These are phyloP conservation scores for Ceratobasidium sp. DNA, from an alignment of 1,284 basidiomycete genomes.

Conservation along the genomic window DNA sequence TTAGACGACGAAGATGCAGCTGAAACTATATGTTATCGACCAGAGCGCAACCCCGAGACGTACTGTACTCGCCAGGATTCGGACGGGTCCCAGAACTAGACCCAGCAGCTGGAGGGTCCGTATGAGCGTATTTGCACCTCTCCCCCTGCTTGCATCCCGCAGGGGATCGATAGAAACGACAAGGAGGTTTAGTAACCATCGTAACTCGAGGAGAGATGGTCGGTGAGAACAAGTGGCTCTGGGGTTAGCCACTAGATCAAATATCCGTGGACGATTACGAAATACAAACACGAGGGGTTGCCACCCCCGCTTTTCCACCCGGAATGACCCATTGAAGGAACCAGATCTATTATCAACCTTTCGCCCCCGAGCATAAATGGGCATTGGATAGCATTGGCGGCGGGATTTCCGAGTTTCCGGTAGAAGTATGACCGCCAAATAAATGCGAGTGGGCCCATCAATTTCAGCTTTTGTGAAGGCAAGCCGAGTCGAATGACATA, in stretches of 20 bases:
- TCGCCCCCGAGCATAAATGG: too few relatives aligned
- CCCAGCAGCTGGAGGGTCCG: background rate
- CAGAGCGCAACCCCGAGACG: background rate
- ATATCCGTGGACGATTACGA: slow-evolving; percentile 6
- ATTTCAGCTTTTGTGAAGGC: background rate
- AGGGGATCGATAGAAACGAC: slow-evolving; percentile 36
- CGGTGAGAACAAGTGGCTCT: slow-evolving; percentile 16
- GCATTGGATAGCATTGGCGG: too few relatives aligned
- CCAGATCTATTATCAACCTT: too few relatives aligned
- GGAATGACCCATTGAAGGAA: too few relatives aligned
- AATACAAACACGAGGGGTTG: slow-evolving; percentile 7
- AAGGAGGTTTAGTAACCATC: slow-evolving; percentile 31
- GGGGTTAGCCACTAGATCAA: slow-evolving; percentile 14
- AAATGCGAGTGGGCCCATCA: too few relatives aligned
- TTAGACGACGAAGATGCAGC: background rate
- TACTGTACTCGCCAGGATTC: background rate
- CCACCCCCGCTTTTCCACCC: background rate
- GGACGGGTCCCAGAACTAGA: background rate
- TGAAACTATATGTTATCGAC: background rate
- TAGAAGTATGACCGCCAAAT: too few relatives aligned
- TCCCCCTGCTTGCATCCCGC: slow-evolving; percentile 42
- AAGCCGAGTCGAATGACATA: background rate
- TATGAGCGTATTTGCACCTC: slow-evolving; percentile 43
- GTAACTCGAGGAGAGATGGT: background rate
- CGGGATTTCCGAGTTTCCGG: too few relatives aligned